phyloP scores from a whole-genome alignment of 306 rosid species.

The Prunus padus region DNA sequence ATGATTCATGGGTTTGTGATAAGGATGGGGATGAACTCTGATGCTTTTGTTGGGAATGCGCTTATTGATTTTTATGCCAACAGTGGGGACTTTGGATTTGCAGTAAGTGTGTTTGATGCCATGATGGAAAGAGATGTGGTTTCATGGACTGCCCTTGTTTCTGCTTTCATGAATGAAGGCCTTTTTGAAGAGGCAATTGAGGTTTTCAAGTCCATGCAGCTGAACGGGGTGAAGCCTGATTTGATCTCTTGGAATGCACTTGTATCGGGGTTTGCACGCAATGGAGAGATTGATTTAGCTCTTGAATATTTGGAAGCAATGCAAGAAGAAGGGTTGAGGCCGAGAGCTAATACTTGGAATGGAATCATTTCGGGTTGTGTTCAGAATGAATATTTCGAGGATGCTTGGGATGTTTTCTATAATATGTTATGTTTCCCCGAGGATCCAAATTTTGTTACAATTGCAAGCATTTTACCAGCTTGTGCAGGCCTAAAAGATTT shows the following conservation, averaged over 20 bases:
- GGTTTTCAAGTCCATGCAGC: slow-evolving; percentile 37
- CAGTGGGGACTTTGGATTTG: slow-evolving; percentile 42
- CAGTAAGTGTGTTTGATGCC: slow-evolving; percentile 32
- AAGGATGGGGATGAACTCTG: slow-evolving; percentile 30
- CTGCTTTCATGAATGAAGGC: slow-evolving; percentile 42
- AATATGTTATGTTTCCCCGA: slow-evolving; percentile 35
- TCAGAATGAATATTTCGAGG: slow-evolving; percentile 41
- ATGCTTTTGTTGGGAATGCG: slow-evolving; percentile 42
- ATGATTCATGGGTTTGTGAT: slow-evolving; percentile 41
- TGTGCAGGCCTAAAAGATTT: slow-evolving; percentile 43
- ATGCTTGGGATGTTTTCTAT: slow-evolving; percentile 38
- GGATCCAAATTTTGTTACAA: slow-evolving; percentile 38
- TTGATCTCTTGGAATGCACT: slow-evolving; percentile 52
- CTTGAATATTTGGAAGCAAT: slow-evolving; percentile 37
- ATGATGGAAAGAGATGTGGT: slow-evolving; percentile 47
- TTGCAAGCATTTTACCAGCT: slow-evolving; percentile 45
- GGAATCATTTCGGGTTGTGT: slow-evolving; percentile 48
- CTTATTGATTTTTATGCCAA: slow-evolving; percentile 41
- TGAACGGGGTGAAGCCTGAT: slow-evolving; percentile 38
- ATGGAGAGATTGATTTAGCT: slow-evolving; percentile 41
- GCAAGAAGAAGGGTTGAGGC: slow-evolving; percentile 40
- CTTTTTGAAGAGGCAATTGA: slow-evolving; percentile 36
- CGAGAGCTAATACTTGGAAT: slow-evolving; percentile 47
- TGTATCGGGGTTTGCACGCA: slow-evolving; percentile 44
- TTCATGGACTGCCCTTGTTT: slow-evolving; percentile 48